phyloP scores from a whole-genome alignment of 2,329 filamentous ascomycete genomes.

The Emergomyces africanus region DNA sequence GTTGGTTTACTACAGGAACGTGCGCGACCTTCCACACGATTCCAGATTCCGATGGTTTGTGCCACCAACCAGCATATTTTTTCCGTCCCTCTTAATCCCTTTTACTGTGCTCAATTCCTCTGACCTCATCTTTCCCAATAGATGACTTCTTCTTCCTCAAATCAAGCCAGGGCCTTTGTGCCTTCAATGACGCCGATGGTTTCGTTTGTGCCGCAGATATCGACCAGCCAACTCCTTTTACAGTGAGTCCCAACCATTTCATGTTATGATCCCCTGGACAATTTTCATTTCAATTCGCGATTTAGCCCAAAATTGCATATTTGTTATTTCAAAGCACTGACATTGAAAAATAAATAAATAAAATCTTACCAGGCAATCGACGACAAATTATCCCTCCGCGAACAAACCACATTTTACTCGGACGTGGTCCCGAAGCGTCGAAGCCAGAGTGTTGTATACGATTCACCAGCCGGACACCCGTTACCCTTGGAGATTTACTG shows the following conservation, averaged over 20 bases:
- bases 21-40: conserved; percentile 40
- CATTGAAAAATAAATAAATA: no score
- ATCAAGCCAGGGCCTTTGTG: conserved; percentile 48
- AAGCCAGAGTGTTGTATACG: conserved; percentile 23
- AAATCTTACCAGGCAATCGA: conserved; percentile 18
- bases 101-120: not conserved
- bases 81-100: not conserved
- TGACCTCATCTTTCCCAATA: conserved; percentile 21
- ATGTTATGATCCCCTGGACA: no score
- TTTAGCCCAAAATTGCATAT: not conserved
- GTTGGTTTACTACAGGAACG: conserved; percentile 55
- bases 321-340: not conserved
- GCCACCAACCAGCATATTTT: not conserved
- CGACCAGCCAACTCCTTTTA: conserved; percentile 18
- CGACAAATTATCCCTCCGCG: conserved; percentile 21
- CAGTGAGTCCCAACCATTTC: conserved; percentile 13
- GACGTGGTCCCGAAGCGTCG: conserved; percentile 25
- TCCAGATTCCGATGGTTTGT: not conserved
- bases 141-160: conserved; percentile 42
- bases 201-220: conserved; percentile 40
- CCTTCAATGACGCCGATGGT: conserved; percentile 36
- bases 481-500: conserved; percentile 24
- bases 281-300: no score
- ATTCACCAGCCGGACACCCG: conserved; percentile 17
- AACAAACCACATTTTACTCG: conserved; percentile 26